Base-by-base conservation (phyloP, 805 yeast species). In the Saccharomycopsis amapae region DNA sequence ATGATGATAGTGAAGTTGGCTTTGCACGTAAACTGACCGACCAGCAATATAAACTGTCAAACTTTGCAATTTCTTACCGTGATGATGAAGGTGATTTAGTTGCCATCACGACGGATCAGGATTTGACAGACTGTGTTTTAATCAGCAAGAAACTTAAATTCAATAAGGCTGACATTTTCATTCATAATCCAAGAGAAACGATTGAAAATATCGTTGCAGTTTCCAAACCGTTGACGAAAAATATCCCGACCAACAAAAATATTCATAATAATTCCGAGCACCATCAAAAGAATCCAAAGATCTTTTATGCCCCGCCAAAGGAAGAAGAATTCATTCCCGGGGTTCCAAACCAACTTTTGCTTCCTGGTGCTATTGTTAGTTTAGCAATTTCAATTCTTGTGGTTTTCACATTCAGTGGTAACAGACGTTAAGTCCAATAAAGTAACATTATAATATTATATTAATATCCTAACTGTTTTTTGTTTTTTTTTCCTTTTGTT, bases 41-140 rank as follows among this genome's bases (percentile, higher is more conserved):
- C 15, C 43, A 12, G 20, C 15, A 17, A 4, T 17, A 22, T n/a
- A n/a, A n/a, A n/a, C 67, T n/a, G n/a, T n/a, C 64, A 5, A 55
- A 49, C 1, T 81, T 78, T 61, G 87, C 86, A 0, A 73, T 86
- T 43, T 79, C 88, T 46, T 86, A 86, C 54, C 60, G 79, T 25
- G 96, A 87, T 56, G 95, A 86, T 56, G 95, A 87, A 56, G 83
- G 85, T 12, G 96, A 87, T 58, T 65, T 81, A 12, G 85, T 87
- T 20, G 79, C 86, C 1, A 76, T 87, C 32, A 82, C 93, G 0
- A 73, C 83, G 2, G 83, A 81, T 55, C 73, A 72, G 55, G 96
- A 87, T 58, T 69, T 87, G 47, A 57, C 67, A 18, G 95, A 86
- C 53, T 85, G 95, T 58, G 77, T 82, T n/a, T 61, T 63, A 42